Conservation (phyloP, 2,329 filamentous ascomycete genomes). For the Lasiodiplodia hormozganensis region DNA sequence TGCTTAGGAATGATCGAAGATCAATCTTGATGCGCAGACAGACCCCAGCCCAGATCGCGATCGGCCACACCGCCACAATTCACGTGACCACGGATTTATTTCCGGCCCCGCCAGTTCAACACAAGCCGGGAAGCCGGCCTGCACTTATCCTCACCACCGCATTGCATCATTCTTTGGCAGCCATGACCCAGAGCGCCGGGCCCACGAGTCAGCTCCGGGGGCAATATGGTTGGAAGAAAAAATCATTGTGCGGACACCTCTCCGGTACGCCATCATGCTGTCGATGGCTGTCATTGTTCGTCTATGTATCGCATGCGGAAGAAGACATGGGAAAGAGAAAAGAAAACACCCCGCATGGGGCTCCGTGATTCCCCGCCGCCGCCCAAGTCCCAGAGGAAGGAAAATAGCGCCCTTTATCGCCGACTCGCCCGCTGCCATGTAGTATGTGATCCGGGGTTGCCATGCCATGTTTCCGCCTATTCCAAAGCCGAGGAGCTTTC, state of each 20-base stretch:
- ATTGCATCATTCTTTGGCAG: conserved; percentile 10
- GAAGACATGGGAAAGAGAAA: conserved; percentile 23
- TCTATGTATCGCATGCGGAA: conserved; percentile 20
- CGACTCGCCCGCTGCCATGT: conserved; percentile 22
- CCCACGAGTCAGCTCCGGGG: conserved; percentile 6
- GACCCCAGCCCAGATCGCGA: neutral
- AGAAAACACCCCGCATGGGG: conserved; percentile 9
- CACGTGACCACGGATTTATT: neutral
- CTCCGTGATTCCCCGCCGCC: conserved; percentile 2
- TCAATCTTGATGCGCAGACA: too few species aligned
- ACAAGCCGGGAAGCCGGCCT: neutral
- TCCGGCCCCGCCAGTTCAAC: too few species aligned
- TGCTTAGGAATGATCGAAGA: too few species aligned
- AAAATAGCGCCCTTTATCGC: conserved; percentile 25
- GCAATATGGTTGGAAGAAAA: neutral
- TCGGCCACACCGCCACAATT: neutral
- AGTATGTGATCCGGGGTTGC: conserved; percentile 6
- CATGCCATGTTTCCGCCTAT: conserved; percentile 6
- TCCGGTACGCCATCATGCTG: neutral
- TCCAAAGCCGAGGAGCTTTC: conserved; percentile 22
- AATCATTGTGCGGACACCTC: neutral
- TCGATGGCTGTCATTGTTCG: conserved; percentile 16
- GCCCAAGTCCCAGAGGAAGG: conserved; percentile 10
- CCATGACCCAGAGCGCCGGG: neutral
- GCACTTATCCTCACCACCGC: neutral